Evolutionary conservation across 768 basidiomycete species (phyloP).

Genomic region (Tulasnella sp.): DNA sequence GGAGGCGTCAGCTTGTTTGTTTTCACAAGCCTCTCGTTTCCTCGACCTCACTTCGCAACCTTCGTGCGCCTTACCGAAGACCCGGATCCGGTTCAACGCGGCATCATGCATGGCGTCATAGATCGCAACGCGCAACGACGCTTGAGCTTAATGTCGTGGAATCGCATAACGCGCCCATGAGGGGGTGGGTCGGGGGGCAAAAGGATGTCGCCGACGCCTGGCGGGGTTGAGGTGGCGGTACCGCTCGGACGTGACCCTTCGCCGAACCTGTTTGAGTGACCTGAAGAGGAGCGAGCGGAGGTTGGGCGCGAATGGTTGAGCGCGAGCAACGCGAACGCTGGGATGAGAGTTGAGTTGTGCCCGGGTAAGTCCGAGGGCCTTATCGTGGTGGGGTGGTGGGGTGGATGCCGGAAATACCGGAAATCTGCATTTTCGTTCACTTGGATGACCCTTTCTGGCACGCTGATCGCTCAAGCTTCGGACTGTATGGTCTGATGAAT

Average conservation of each 20-base stretch:
- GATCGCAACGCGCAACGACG: conserved; percentile 42
- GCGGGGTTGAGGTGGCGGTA: conserved; percentile 74
- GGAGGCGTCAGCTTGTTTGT: background rate
- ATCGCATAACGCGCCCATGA: conserved; percentile 67
- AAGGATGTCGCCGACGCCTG: conserved; percentile 85
- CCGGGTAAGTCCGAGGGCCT: conserved; percentile 49
- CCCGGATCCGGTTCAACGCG: background rate
- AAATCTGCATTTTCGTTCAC: background rate
- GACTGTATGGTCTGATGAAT: conserved; percentile 74
- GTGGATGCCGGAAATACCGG: background rate
- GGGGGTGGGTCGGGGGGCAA: conserved; percentile 71
- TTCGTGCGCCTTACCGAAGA: background rate
- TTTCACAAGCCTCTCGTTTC: conserved; percentile 20
- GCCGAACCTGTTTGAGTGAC: conserved; percentile 70
- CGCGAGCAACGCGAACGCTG: conserved; percentile 69
- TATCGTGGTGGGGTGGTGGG: background rate
- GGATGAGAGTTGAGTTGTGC: conserved; percentile 81
- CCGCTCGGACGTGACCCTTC: conserved; percentile 46
- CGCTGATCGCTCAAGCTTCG: conserved; percentile 52
- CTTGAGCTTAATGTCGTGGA: conserved; percentile 67
- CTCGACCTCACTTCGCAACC: background rate
- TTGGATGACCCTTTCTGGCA: background rate
- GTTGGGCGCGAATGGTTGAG: conserved; percentile 59
- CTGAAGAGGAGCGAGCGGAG: conserved; percentile 77
- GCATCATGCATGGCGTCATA: conserved; percentile 31